phyloP scores from a whole-genome alignment of 192 early-diverging fungal species.

The Linderina pennispora region DNA sequence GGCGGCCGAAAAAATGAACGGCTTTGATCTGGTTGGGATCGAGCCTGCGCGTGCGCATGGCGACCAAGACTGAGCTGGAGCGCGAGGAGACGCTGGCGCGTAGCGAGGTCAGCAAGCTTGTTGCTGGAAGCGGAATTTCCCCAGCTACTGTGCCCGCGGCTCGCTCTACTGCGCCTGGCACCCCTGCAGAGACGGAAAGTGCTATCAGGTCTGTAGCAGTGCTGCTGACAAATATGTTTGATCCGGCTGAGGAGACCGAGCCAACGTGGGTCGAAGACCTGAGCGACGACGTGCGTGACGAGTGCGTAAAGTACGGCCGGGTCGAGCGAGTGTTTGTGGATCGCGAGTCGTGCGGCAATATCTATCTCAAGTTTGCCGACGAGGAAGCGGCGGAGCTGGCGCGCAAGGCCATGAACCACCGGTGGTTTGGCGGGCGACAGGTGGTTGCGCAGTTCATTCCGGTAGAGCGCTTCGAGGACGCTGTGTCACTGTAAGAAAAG shows the following conservation, averaged over 20 bases:
- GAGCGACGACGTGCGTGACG: slow-evolving; percentile 75
- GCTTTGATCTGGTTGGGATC: slow-evolving; percentile 70
- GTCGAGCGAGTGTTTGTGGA: slow-evolving; percentile 74
- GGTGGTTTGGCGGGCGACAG: slow-evolving; percentile 89
- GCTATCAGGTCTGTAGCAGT: slow-evolving; percentile 2
- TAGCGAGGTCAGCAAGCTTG: too few relatives aligned
- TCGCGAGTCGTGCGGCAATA: slow-evolving; percentile 59
- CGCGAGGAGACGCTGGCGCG: too few relatives aligned
- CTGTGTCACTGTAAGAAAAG: too few relatives aligned
- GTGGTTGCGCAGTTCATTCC: slow-evolving; percentile 9
- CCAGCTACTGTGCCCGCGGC: too few relatives aligned
- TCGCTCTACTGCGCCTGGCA: too few relatives aligned
- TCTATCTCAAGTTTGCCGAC: slow-evolving; percentile 79
- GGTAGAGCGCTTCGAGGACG: background rate
- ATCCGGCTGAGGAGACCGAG: slow-evolving; percentile 63
- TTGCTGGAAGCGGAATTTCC: too few relatives aligned
- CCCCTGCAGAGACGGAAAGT: background rate
- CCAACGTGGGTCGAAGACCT: slow-evolving; percentile 79
- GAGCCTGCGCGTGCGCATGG: slow-evolving; percentile 27
- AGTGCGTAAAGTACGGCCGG: slow-evolving; percentile 73
- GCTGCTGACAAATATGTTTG: slow-evolving; percentile 22
- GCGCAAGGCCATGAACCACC: slow-evolving; percentile 63
- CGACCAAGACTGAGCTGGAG: slow-evolving; percentile 21
- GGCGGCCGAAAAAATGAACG: slow-evolving; percentile 80
- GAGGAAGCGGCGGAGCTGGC: slow-evolving; percentile 60